Conservation (phyloP, 176 grass and related monocot genomes). For the Eleusine indica region DNA sequence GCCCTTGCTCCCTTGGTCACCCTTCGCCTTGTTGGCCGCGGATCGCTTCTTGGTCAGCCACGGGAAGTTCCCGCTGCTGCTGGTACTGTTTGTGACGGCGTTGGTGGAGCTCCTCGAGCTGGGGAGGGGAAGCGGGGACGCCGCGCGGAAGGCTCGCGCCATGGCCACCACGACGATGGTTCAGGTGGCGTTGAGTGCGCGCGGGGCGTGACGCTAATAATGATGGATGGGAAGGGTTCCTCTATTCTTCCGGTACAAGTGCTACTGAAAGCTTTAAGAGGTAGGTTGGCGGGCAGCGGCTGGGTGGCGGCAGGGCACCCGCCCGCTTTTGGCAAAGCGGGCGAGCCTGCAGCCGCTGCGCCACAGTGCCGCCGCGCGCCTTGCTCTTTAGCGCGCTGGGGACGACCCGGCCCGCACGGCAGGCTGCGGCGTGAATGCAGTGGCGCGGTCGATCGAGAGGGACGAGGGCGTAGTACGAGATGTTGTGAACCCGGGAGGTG, state of each 20-base stretch:
- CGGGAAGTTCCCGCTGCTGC: constrained; percentile 33
- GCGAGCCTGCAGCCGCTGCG: background rate
- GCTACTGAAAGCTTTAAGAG: constrained; percentile 17
- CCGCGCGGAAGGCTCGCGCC: constrained; percentile 59
- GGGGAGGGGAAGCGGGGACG: constrained; percentile 52
- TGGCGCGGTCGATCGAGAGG: background rate
- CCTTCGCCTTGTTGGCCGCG: constrained; percentile 37
- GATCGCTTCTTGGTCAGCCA: constrained; percentile 50
- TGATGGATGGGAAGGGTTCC: constrained; percentile 4
- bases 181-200: constrained; percentile 8
- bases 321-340: constrained; percentile 48
- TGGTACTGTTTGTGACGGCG: background rate
- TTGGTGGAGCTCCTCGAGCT: constrained; percentile 21
- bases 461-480: background rate
- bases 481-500: too few relatives aligned
- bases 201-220: constrained; percentile 30
- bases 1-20: background rate
- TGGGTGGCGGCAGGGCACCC: background rate
- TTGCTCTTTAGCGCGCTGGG: background rate
- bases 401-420: background rate
- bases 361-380: too few relatives aligned
- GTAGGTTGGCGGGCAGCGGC: constrained; percentile 23
- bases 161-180: background rate
- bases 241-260: background rate
- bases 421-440: constrained; percentile 1